phyloP scores from a whole-genome alignment of 2,329 filamentous ascomycete genomes.

The Alternaria conjuncta region DNA sequence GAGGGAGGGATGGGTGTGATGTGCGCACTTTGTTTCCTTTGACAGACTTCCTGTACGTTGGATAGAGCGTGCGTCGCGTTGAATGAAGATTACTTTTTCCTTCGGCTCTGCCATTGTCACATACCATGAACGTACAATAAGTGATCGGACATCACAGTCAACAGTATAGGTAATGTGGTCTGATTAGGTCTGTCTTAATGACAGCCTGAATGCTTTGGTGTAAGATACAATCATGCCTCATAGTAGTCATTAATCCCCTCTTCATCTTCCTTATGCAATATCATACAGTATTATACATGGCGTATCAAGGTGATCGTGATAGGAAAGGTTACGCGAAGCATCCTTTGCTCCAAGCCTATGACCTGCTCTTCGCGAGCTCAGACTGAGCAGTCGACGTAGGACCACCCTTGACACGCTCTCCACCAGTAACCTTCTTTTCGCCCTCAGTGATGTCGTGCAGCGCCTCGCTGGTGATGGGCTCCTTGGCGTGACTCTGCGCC shows the following conservation, averaged over 20 bases:
- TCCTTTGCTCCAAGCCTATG: background rate
- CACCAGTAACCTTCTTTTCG: conserved; percentile 43
- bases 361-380: conserved; percentile 38
- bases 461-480: conserved; percentile 38
- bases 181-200: background rate
- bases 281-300: background rate
- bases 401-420: conserved; percentile 40
- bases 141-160: too few relatives aligned
- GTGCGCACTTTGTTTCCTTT: background rate
- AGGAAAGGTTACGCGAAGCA: background rate
- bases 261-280: background rate
- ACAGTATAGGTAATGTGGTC: background rate
- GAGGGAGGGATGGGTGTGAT: conserved; percentile 37
- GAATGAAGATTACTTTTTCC: background rate
- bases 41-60: background rate
- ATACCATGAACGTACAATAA: too few relatives aligned
- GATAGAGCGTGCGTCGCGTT: background rate
- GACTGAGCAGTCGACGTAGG: conserved; percentile 43
- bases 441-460: conserved; percentile 42
- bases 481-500: conserved; percentile 38
- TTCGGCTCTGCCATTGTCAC: too few relatives aligned
- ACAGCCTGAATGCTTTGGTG: background rate
- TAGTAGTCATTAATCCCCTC: background rate
- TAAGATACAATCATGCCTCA: background rate
- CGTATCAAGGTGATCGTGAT: background rate